Percentiles rank a stretch among this genome's conserved stretches.
Evolutionary conservation across 495 filamentous ascomycete species (phyloP).

Genomic region (Hyaloscypha finlandica): DNA sequence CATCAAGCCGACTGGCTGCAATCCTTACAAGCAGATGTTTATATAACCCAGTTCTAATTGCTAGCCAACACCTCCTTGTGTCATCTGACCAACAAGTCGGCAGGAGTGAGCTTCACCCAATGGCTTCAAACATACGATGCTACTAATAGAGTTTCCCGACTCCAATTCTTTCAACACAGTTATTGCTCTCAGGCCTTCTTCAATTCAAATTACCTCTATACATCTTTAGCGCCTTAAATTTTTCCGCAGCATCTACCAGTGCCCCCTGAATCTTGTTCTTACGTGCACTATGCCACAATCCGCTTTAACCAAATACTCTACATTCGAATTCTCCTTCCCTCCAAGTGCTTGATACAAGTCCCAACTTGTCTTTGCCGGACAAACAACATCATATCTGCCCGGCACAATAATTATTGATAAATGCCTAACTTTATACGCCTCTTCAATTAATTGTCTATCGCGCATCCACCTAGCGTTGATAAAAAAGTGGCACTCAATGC

Average conservation of each 20-base stretch:
- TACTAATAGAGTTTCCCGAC: too few relatives aligned
- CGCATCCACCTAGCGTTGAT: conserved; percentile 42
- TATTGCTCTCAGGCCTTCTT: not conserved
- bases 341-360: conserved; percentile 43
- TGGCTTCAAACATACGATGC: too few relatives aligned
- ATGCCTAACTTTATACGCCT: conserved; percentile 42
- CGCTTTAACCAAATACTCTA: conserved; percentile 38
- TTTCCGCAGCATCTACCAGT: conserved; percentile 30
- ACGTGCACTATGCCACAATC: conserved; percentile 40
- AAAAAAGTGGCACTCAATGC: conserved; percentile 38
- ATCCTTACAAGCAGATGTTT: too few relatives aligned
- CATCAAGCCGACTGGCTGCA: too few relatives aligned
- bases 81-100: too few relatives aligned
- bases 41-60: too few relatives aligned
- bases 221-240: conserved; percentile 25
- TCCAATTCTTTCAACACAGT: not conserved
- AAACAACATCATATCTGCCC: conserved; percentile 47
- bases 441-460: conserved; percentile 42
- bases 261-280: conserved; percentile 27
- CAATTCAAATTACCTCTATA: not conserved
- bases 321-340: conserved; percentile 33
- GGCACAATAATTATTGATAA: conserved; percentile 47
- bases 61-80: too few relatives aligned
- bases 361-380: conserved; percentile 44
- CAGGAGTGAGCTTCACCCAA: too few relatives aligned